These are phyloP conservation scores for Vigna radiata DNA, from an alignment of 306 rosid genomes.

Conservation along the genomic window DNA sequence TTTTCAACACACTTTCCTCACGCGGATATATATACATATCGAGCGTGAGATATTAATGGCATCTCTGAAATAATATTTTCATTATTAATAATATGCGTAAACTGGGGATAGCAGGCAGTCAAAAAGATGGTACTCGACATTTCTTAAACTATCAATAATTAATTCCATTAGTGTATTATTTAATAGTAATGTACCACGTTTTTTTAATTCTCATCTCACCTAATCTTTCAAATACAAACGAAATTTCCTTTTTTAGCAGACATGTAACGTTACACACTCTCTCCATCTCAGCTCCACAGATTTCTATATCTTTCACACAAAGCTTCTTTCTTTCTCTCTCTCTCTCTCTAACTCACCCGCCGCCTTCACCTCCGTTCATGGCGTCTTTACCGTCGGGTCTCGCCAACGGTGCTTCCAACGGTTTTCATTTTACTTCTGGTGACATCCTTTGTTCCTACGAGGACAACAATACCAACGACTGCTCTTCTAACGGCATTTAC, in stretches of 20 bases:
- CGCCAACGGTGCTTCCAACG: slow-evolving; percentile 57
- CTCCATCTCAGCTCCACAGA: slow-evolving; percentile 21
- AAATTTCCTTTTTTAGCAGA: slow-evolving; percentile 47
- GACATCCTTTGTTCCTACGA: slow-evolving; percentile 77
- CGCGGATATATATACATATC: no score
- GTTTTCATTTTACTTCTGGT: slow-evolving; percentile 68
- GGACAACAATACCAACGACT: slow-evolving; percentile 56
- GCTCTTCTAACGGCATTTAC: slow-evolving; percentile 61
- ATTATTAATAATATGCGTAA: no score
- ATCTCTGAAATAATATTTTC: no score
- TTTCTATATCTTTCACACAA: slow-evolving; percentile 34
- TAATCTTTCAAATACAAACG: slow-evolving; percentile 38
- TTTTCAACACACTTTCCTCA: no score
- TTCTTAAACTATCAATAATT: no score
- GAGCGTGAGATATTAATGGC: no score
- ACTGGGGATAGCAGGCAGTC: no score
- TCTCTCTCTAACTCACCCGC: not conserved
- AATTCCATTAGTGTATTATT: not conserved
- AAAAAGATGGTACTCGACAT: no score
- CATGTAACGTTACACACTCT: slow-evolving; percentile 25
- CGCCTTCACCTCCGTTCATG: slow-evolving; percentile 51
- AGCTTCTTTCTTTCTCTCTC: not conserved
- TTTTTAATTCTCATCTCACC: slow-evolving; percentile 15
- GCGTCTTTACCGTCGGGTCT: slow-evolving; percentile 70
- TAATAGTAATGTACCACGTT: not conserved